A percentile compares a stretch with the other conserved stretches of the same genome.
Conservation (phyloP, 805 yeast genomes). For the Barnettozyma californica region DNA sequence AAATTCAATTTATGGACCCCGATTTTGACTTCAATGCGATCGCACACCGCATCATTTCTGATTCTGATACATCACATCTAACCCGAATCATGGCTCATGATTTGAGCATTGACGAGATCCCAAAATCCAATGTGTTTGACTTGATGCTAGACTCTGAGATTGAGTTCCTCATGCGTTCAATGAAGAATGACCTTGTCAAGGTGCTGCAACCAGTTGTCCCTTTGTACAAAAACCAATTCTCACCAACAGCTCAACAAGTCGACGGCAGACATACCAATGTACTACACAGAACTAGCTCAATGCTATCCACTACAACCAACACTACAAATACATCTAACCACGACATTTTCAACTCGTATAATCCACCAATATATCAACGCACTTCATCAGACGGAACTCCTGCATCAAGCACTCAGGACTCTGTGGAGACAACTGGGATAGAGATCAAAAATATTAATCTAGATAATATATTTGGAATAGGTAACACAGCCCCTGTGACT, state of each 20-base stretch:
- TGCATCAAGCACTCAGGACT: neutral
- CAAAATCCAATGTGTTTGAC: slow-evolving; percentile 14
- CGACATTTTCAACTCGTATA: slow-evolving; percentile 1
- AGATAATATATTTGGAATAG: slow-evolving; percentile 6
- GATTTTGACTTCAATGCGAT: slow-evolving; percentile 16
- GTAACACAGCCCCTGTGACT: neutral
- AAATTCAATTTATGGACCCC: slow-evolving; percentile 15
- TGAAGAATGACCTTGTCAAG: slow-evolving; percentile 11
- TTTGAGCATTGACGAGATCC: slow-evolving; percentile 16
- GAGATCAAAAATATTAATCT: slow-evolving; percentile 1
- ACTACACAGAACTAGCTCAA: neutral
- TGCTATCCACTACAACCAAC: neutral
- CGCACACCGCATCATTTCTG: slow-evolving; percentile 4
- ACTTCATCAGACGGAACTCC: neutral
- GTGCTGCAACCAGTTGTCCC: slow-evolving; percentile 16
- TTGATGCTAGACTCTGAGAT: slow-evolving; percentile 15
- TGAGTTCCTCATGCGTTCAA: slow-evolving; percentile 3
- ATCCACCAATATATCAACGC: neutral
- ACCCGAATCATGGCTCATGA: slow-evolving; percentile 8
- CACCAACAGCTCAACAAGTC: neutral
- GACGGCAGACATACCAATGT: neutral
- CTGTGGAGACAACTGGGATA: neutral
- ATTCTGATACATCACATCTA: neutral
- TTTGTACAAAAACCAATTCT: neutral
- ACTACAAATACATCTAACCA: neutral